Conservation (phyloP, 768 basidiomycete genomes). For the Termitomyces sp. region DNA sequence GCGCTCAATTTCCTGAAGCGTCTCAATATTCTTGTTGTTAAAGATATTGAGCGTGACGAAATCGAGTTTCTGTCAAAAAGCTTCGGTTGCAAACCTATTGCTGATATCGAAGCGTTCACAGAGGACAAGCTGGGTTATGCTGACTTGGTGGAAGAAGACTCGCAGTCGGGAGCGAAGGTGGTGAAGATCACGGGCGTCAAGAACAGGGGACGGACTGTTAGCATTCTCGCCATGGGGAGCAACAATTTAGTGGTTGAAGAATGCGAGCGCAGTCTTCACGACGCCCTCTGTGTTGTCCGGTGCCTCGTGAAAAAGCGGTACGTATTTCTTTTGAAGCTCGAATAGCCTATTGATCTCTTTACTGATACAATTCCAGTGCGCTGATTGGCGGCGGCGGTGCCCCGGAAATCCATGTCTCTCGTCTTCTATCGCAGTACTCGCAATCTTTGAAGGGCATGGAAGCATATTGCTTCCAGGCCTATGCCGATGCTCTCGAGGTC, state of each 20-base stretch:
- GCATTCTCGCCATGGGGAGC: constrained; percentile 90
- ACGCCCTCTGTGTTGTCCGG: constrained; percentile 97
- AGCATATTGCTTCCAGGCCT: constrained; percentile 98
- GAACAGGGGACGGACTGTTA: constrained; percentile 92
- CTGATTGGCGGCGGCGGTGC: constrained; percentile 96
- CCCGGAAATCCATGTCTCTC: constrained; percentile 96
- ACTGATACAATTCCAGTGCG: constrained; percentile 42
- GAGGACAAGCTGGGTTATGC: constrained; percentile 98
- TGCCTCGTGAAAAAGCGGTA: constrained; percentile 98
- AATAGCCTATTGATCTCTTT: constrained; percentile 16
- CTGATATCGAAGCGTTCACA: constrained; percentile 96
- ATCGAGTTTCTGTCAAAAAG: constrained; percentile 97
- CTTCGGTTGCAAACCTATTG: constrained; percentile 91
- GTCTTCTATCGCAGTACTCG: constrained; percentile 84
- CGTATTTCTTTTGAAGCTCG: constrained; percentile 15
- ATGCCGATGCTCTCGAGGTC: constrained; percentile 95
- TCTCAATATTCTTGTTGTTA: constrained; percentile 93
- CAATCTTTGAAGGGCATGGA: constrained; percentile 97
- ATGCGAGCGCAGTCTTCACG: constrained; percentile 95
- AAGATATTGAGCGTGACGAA: constrained; percentile 98
- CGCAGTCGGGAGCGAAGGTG: constrained; percentile 80
- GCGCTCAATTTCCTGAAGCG: constrained; percentile 97
- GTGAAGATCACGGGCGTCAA: constrained; percentile 94
- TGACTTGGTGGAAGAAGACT: constrained; percentile 89
- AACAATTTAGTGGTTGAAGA: constrained; percentile 95